Evolutionary conservation across 108 stramenopile species (phyloP).

Genomic region (Mediolabrus comicus): DNA sequence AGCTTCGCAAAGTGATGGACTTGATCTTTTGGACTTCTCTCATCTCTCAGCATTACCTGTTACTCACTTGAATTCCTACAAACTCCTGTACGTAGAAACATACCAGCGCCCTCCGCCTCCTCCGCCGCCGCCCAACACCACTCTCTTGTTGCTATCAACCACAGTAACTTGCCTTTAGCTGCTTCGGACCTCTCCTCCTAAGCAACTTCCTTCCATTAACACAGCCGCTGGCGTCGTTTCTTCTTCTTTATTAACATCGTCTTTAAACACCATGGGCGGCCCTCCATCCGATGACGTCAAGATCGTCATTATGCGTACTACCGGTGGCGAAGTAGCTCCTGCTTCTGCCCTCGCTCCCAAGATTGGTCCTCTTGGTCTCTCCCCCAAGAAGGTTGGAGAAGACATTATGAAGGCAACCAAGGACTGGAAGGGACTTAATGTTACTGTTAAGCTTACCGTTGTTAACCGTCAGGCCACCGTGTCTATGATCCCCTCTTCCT

Average conservation of each 20-base stretch:
- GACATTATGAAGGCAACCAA: conserved; percentile 99
- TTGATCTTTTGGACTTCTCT: too few relatives aligned
- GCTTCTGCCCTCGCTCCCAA: conserved; percentile 99
- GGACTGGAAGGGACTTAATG: conserved; percentile 99
- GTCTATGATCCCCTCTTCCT: conserved; percentile 95
- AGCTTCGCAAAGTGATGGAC: background rate
- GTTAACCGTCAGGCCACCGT: conserved; percentile 99
- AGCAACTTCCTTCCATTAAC: background rate
- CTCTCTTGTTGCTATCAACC: background rate
- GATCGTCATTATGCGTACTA: conserved; percentile 98
- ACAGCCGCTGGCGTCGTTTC: conserved; percentile 49
- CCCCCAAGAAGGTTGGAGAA: conserved; percentile 99
- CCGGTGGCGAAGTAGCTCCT: conserved; percentile 98
- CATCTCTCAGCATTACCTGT: too few relatives aligned
- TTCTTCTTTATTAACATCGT: conserved; percentile 77
- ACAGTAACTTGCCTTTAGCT: background rate
- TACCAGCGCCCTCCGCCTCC: background rate
- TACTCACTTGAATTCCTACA: background rate
- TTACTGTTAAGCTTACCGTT: conserved; percentile 99
- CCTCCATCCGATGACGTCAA: conserved; percentile 93
- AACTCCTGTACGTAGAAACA: conserved; percentile 18
- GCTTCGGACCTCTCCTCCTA: background rate
- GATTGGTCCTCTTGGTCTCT: conserved; percentile 99
- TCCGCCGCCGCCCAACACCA: background rate
- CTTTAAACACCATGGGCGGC: conserved; percentile 97